These are phyloP conservation scores for Boletellus deceptivus DNA, from an alignment of 1,284 basidiomycete species.

Conservation along the genomic window DNA sequence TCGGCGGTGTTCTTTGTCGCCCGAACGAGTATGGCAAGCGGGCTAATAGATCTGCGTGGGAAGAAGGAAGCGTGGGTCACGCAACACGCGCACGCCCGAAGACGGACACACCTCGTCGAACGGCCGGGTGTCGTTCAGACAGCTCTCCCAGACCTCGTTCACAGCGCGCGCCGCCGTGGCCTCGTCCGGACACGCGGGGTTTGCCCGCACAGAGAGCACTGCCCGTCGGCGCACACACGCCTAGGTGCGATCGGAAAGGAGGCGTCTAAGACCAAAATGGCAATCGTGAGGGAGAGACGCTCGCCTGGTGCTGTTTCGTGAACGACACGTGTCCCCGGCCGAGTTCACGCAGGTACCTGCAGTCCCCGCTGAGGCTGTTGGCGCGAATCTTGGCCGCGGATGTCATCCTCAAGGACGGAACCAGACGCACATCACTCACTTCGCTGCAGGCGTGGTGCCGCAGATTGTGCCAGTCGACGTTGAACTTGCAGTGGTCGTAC, in stretches of 20 bases:
- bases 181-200: constrained; percentile 77
- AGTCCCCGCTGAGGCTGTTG: constrained; percentile 91
- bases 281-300: constrained; percentile 2
- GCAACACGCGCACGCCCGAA: neutral
- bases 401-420: no score
- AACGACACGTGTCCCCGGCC: constrained; percentile 75
- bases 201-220: constrained; percentile 75
- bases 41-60: constrained; percentile 33
- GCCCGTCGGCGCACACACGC: constrained; percentile 89
- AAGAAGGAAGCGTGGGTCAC: constrained; percentile 7
- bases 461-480: constrained; percentile 88
- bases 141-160: constrained; percentile 96
- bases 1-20: no score
- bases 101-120: constrained; percentile 82
- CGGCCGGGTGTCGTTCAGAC: constrained; percentile 92
- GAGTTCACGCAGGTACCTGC: constrained; percentile 79
- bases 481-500: constrained; percentile 93
- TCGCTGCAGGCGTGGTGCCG: constrained; percentile 95
- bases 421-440: constrained; percentile 46
- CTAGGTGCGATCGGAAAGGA: constrained; percentile 38
- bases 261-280: neutral
- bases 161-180: constrained; percentile 85
- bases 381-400: constrained; percentile 75
- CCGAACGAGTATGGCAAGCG: neutral
- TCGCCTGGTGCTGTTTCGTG: constrained; percentile 91